Evolutionary conservation across 345 rosid genomes (phyloP).

Genomic region (Citrus unshiu): DNA sequence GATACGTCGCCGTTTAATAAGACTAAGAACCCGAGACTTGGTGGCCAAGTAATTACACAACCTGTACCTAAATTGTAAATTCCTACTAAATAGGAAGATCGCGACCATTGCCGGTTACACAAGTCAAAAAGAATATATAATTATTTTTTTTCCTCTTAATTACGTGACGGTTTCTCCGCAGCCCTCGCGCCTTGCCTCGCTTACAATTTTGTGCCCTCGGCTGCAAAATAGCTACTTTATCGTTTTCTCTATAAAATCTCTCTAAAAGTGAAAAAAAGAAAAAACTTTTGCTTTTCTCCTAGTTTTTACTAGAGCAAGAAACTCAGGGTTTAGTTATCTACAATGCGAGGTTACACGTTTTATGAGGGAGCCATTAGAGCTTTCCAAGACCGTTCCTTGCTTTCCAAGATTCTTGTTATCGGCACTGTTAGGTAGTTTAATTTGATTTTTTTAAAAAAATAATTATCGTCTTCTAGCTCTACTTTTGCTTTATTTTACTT

Average conservation of each 20-base stretch:
- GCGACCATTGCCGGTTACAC: too few species aligned
- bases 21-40: background rate
- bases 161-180: background rate
- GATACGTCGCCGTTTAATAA: too few species aligned
- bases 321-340: background rate
- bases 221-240: constrained; percentile 6
- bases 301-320: background rate
- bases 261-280: background rate
- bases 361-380: constrained; percentile 35
- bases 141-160: background rate
- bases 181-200: background rate
- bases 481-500: too few species aligned
- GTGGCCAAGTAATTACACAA: background rate
- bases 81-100: too few species aligned
- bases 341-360: constrained; percentile 36
- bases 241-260: constrained; percentile 12
- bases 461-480: too few species aligned
- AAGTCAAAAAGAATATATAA: too few species aligned
- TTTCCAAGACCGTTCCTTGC: constrained; percentile 40
- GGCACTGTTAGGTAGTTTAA: constrained; percentile 38
- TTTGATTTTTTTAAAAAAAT: too few species aligned
- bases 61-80: background rate
- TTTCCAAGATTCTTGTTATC: constrained; percentile 48
- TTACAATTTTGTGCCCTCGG: background rate
- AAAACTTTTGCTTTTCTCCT: background rate